Percentiles rank a stretch among this genome's conserved stretches.
These are phyloP conservation scores for Pneumocystis murina DNA, from an alignment of 1,139 yeast genomes.

Conservation along the genomic window DNA sequence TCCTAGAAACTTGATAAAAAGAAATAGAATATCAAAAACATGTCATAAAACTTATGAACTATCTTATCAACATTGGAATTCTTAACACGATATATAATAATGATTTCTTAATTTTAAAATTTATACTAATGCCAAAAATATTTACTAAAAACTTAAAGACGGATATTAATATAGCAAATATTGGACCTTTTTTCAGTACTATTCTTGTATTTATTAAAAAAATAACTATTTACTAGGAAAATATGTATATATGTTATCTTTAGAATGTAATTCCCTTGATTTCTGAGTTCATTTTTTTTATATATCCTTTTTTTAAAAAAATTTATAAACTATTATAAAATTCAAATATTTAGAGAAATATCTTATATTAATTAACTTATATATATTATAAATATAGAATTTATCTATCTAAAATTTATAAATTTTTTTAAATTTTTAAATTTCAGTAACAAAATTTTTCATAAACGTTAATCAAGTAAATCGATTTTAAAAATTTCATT, in stretches of 20 bases:
- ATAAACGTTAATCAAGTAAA: background rate
- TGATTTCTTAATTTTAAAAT: no score
- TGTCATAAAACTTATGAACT: no score
- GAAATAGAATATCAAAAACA: no score
- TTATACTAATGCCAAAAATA: no score
- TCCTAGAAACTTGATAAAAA: no score
- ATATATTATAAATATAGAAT: background rate
- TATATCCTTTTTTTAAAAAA: background rate
- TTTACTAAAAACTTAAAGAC: no score
- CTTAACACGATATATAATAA: no score
- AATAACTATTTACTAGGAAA: background rate
- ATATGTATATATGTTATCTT: background rate
- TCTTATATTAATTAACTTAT: background rate
- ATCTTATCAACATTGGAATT: no score
- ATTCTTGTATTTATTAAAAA: background rate
- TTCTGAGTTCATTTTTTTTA: background rate
- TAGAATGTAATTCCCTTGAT: background rate
- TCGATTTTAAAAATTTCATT: background rate
- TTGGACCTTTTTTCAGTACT: no score
- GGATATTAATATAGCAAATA: no score
- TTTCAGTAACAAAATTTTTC: background rate
- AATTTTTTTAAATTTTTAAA: background rate
- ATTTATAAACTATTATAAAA: background rate
- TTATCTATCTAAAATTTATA: background rate
- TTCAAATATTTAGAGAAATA: background rate